Evolutionary conservation across 257 asterid genomes (phyloP).

Genomic region (Fraxinus excelsior): DNA sequence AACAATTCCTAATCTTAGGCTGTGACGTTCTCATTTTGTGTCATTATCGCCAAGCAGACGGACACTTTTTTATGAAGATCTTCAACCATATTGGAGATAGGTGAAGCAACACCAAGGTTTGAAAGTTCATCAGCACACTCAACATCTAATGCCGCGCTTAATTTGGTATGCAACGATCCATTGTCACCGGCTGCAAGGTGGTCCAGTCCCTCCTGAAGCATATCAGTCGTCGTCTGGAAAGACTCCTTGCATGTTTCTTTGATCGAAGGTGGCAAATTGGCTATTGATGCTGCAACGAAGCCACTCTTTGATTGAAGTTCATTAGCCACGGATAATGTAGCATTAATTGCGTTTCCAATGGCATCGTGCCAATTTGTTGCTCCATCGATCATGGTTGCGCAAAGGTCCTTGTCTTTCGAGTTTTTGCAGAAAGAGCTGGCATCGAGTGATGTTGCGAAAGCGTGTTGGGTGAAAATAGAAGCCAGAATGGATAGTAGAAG

Average conservation of each 20-base stretch:
- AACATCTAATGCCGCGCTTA: background rate
- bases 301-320: background rate
- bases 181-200: background rate
- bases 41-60: background rate
- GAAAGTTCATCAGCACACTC: constrained; percentile 1
- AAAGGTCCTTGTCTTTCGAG: background rate
- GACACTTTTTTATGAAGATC: background rate
- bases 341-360: background rate
- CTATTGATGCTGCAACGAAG: background rate
- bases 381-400: background rate
- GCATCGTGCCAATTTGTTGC: background rate
- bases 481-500: background rate
- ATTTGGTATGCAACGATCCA: background rate
- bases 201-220: background rate
- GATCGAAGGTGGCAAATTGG: background rate
- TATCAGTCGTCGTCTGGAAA: background rate
- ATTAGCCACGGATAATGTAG: background rate
- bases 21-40: background rate
- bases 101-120: background rate
- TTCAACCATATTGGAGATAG: background rate
- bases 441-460: background rate
- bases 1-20: background rate
- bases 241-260: background rate
- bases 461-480: background rate
- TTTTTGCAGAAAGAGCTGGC: background rate